These are phyloP conservation scores for Paxillus ammoniavirescens DNA, from an alignment of 768 basidiomycete genomes.

Conservation along the genomic window DNA sequence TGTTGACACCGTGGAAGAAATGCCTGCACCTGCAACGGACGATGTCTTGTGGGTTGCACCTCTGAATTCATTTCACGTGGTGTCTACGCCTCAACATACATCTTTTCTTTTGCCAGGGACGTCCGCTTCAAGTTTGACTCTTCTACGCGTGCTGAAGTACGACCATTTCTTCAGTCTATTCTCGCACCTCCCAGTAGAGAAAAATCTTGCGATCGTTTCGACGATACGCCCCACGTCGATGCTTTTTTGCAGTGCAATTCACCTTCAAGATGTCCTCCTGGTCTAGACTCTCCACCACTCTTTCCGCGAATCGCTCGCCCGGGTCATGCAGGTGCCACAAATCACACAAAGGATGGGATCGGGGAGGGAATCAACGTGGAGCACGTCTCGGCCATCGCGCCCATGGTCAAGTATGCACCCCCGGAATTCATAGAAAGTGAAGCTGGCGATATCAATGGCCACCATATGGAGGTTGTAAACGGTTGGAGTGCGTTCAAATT, in stretches of 20 bases:
- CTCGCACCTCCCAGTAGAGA: conserved; percentile 15
- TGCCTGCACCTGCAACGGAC: conserved; percentile 28
- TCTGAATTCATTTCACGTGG: background rate
- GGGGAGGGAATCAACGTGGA: conserved; percentile 6
- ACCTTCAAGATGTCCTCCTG: conserved; percentile 24
- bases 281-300: conserved; percentile 40
- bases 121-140: conserved; percentile 30
- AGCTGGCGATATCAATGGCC: conserved; percentile 42
- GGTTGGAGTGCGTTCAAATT: conserved; percentile 57
- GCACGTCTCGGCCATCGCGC: conserved; percentile 26
- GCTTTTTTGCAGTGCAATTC: conserved; percentile 32
- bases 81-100: background rate
- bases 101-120: conserved; percentile 24
- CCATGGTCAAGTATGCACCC: conserved; percentile 22
- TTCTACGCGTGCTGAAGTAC: conserved; percentile 21
- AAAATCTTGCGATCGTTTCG: conserved; percentile 10
- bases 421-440: conserved; percentile 34
- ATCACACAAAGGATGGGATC: background rate
- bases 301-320: conserved; percentile 37
- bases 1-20: conserved; percentile 33
- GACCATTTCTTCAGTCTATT: conserved; percentile 28
- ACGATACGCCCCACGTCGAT: conserved; percentile 16
- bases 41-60: conserved; percentile 40
- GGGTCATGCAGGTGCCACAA: background rate
- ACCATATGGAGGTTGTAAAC: conserved; percentile 57